Base-by-base conservation (phyloP, 345 rosid genomes). In the Aurinia saxatilis region DNA sequence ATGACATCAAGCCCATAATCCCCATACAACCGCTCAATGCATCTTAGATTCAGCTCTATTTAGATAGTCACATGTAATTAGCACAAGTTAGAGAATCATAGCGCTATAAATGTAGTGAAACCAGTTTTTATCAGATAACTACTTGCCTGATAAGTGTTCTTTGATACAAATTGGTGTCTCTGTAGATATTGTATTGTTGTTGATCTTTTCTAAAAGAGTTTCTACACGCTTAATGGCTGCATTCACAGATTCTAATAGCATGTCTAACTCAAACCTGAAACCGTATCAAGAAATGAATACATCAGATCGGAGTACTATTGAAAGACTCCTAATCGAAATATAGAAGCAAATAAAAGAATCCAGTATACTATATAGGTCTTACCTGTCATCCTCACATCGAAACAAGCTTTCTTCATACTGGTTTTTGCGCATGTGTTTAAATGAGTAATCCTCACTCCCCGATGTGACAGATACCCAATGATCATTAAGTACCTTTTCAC, bases 371-470 rank as follows among this genome's bases (percentile, higher is more conserved):
- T 15, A 33, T 4, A 60, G 0, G 60, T 46, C 77, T 46, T 69
- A 92, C 99, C 99, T 88, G 81, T 95, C 99, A 69, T 95, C 99
- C 78, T 95, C 99, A 48, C 99, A 90, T 21, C 93, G 87, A 71
- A 95, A 95, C 68, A 95, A 78, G 84, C 95, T 88, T 78, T 95
- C 99, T 78, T 90, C 99, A 69, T 95, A 95, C 79, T 90, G 99
- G 69, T 95, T 95, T 81, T 90, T 95, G 21, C 96, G 93, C 99
- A 90, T 90, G 75, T 95, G 99, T 67, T 95, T 95, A 58, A 95
- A 95, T 40, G 99, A 90, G 83, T 95, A 95, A 80, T 95, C 99
- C 78, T 90, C 99, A 82, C 99, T 95, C 71, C 99, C 99, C 29
- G 97, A 95, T 56, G 99, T 90, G 42, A 90, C 96, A 70, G 99